A percentile compares a stretch with the other conserved stretches of the same genome.
These are phyloP conservation scores for Fusarium irregulare DNA, from an alignment of 2,329 filamentous ascomycete genomes.

Conservation along the genomic window DNA sequence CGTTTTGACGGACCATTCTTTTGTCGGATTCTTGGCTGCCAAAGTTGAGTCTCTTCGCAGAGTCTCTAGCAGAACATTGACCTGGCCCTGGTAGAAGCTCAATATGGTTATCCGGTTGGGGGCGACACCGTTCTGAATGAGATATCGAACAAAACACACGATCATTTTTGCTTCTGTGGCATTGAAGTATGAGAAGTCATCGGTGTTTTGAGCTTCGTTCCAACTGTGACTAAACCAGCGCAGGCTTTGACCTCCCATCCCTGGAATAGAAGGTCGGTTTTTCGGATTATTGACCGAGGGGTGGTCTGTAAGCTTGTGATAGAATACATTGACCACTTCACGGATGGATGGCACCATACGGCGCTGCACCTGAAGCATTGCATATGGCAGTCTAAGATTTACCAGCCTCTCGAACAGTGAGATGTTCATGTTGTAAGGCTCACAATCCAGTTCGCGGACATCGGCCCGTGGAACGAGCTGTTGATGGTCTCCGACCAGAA, in stretches of 20 bases:
- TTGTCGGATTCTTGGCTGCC: constrained; percentile 39
- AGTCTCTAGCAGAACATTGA: constrained; percentile 68
- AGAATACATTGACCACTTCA: constrained; percentile 60
- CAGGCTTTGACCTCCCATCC: constrained; percentile 55
- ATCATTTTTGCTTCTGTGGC: constrained; percentile 80
- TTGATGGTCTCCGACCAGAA: constrained; percentile 80
- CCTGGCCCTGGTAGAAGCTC: constrained; percentile 90
- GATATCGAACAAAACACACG: constrained; percentile 75
- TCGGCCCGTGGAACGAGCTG: constrained; percentile 79
- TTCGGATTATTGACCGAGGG: constrained; percentile 50
- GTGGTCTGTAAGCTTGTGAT: constrained; percentile 59
- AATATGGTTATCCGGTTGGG: constrained; percentile 77
- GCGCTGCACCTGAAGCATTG: constrained; percentile 75
- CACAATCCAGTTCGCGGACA: constrained; percentile 65
- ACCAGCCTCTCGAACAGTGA: constrained; percentile 86
- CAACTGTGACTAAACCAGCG: constrained; percentile 65
- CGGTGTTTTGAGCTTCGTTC: constrained; percentile 69
- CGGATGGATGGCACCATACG: constrained; percentile 63
- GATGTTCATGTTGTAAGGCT: constrained; percentile 74
- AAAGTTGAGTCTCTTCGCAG: constrained; percentile 53
- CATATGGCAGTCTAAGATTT: constrained; percentile 70
- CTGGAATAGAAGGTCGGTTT: constrained; percentile 56
- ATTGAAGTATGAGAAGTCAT: constrained; percentile 76
- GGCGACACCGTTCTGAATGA: constrained; percentile 73
- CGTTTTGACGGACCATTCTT: constrained; percentile 73